Evolutionary conservation across 2,329 filamentous ascomycete genomes (phyloP).

Genomic region (Cercospora janseana): DNA sequence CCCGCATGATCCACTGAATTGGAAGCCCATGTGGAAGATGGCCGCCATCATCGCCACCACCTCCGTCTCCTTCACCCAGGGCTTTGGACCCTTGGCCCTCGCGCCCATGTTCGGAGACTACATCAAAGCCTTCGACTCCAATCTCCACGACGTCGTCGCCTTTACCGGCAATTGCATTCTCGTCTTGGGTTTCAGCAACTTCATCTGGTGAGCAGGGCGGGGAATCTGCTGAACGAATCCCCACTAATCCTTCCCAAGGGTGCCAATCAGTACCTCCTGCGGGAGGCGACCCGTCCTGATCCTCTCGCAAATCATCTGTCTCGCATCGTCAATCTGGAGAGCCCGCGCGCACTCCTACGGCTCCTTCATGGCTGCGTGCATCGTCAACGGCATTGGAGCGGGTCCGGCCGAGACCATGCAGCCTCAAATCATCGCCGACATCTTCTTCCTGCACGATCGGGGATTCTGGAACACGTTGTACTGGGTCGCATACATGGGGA

Average conservation of each 20-base stretch:
- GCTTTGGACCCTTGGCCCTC: conserved; percentile 55
- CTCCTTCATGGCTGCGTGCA: conserved; percentile 61
- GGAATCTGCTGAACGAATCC: not conserved
- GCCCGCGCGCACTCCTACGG: conserved; percentile 57
- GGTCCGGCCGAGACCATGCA: conserved; percentile 63
- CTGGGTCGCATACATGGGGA: conserved; percentile 62
- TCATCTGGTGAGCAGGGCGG: conserved; percentile 51
- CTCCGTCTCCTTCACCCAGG: conserved; percentile 53
- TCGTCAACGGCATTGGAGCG: conserved; percentile 62
- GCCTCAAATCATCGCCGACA: conserved; percentile 62
- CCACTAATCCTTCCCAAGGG: conserved; percentile 40
- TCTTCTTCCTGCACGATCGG: conserved; percentile 61
- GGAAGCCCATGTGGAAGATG: conserved; percentile 51
- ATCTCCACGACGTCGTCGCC: conserved; percentile 47
- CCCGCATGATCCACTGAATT: conserved; percentile 44
- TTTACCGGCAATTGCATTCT: conserved; percentile 59
- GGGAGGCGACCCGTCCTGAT: conserved; percentile 56
- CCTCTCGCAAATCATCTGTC: conserved; percentile 52
- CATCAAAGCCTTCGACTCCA: conserved; percentile 54
- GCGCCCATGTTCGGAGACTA: conserved; percentile 61
- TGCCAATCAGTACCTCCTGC: conserved; percentile 55
- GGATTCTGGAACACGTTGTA: conserved; percentile 63
- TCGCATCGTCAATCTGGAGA: conserved; percentile 57
- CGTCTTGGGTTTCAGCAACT: conserved; percentile 59
- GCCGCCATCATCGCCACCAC: conserved; percentile 49